Evolutionary conservation across 805 yeast genomes (phyloP).

Genomic region (Saccharomycopsis lassenensis): DNA sequence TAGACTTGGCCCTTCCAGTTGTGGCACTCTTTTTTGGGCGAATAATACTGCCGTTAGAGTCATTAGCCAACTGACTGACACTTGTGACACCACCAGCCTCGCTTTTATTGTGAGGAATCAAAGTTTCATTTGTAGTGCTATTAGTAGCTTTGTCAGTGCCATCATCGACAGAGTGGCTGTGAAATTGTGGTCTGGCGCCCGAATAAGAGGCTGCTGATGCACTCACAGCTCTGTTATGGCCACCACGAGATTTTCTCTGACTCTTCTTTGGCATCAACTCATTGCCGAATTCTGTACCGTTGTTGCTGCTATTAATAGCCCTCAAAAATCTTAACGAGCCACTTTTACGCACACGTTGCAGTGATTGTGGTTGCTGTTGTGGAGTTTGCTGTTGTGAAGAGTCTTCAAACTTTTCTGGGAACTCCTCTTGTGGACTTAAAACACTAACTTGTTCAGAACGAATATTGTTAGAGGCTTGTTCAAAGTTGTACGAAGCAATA

Average conservation of each 20-base stretch:
- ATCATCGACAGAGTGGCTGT: constrained; percentile 1
- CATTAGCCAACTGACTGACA: constrained; percentile 4
- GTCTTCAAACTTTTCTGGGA: no score
- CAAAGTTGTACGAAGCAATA: constrained; percentile 5
- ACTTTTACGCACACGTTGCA: constrained; percentile 12
- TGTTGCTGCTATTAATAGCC: neutral
- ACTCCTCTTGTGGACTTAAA: no score
- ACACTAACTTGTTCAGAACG: neutral
- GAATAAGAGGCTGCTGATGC: constrained; percentile 17
- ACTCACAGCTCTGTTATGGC: constrained; percentile 18
- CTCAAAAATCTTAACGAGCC: constrained; percentile 11
- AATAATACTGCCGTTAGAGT: neutral
- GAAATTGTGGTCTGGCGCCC: constrained; percentile 3
- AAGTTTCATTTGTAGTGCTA: constrained; percentile 14
- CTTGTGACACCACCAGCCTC: constrained; percentile 6
- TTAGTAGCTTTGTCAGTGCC: constrained; percentile 5
- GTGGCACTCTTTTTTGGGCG: constrained; percentile 29
- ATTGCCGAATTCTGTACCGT: constrained; percentile 1
- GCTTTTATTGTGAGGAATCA: constrained; percentile 12
- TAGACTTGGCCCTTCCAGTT: constrained; percentile 78
- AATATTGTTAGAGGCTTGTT: constrained; percentile 3
- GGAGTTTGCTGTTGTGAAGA: neutral
- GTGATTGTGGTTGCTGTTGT: constrained; percentile 1
- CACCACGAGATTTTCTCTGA: constrained; percentile 8
- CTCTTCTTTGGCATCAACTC: constrained; percentile 11